Base-by-base conservation (phyloP, 495 filamentous ascomycete genomes). In the Penicillium paxilli region DNA sequence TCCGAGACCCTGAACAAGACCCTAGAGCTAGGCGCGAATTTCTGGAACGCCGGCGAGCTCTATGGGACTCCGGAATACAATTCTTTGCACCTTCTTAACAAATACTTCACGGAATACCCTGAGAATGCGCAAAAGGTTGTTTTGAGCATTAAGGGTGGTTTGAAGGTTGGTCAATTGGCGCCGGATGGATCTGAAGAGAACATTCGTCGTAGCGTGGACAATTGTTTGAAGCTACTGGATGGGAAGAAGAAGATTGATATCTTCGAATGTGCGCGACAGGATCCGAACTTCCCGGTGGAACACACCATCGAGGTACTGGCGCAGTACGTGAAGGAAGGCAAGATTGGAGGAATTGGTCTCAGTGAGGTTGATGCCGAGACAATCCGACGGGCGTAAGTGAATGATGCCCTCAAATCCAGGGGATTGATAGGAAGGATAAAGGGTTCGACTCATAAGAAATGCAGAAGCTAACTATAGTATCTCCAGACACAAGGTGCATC, bases 41-140 rank as follows among this genome's bases (percentile, higher is more conserved):
- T 89, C 69, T 93, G 89, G 89, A 92, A 92, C 64, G 89, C 79
- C 38, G 89, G 86, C 58, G 87, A 91, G 57, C 80, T 95, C 62
- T 95, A 95, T 70, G 90, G 90, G 41, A 76, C 84, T 0, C 80
- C 82, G 1, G 80, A 87, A 21, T 75, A 77, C 75, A 91, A 93
- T 76, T 81, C 77, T 2, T 56, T 86, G 26, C 76, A 80, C 28
- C 66, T 88, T 26, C 63, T 88, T 38, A 70, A 79, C 44, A 69
- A 76, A 33, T 89, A 87, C 63, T 87, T 87, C 62, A 71, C 72
- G 33, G 62, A 77, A 54, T 76, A 87, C 65, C 84, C 85, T 0
- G 77, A 84, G 57, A 80, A 86, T 45, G 83, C 83, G 6, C 65
- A 74, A 19, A 81, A 84, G 54, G 78, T 87, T 4, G 74, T 84